Conservation (phyloP, 768 basidiomycete genomes). For the Suillus plorans region DNA sequence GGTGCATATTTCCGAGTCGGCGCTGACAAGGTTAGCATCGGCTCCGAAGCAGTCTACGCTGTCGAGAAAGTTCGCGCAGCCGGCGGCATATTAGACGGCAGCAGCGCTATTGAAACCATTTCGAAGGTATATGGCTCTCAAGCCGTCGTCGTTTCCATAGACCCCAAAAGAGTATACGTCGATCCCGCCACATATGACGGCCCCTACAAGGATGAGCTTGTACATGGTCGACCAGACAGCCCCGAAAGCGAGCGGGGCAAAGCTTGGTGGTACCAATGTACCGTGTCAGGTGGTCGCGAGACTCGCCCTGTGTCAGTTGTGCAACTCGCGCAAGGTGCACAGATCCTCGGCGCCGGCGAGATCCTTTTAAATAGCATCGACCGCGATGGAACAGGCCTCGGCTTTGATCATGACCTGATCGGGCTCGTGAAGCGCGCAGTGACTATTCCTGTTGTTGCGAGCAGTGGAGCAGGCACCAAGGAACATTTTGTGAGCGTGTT, state of each 20-base stretch:
- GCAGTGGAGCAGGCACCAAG: constrained; percentile 84
- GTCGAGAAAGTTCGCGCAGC: constrained; percentile 75
- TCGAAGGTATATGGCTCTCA: constrained; percentile 89
- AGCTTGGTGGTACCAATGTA: constrained; percentile 99
- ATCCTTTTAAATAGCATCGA: constrained; percentile 96
- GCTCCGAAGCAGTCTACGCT: constrained; percentile 92
- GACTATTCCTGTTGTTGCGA: constrained; percentile 90
- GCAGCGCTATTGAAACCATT: constrained; percentile 91
- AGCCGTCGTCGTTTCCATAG: constrained; percentile 96
- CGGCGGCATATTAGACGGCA: constrained; percentile 56
- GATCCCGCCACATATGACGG: constrained; percentile 63
- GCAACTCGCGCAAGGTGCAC: constrained; percentile 90
- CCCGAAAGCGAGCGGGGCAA: constrained; percentile 61
- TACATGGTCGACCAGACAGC: constrained; percentile 43
- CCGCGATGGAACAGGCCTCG: constrained; percentile 87
- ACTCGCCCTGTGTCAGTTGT: constrained; percentile 80
- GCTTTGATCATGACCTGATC: constrained; percentile 88
- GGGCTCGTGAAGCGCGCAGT: constrained; percentile 73
- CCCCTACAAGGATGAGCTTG: constrained; percentile 62
- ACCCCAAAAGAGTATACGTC: constrained; percentile 87
- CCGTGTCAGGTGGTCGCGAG: constrained; percentile 91
- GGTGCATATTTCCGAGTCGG: constrained; percentile 95
- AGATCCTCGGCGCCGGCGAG: constrained; percentile 90
- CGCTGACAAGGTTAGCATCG: constrained; percentile 98
- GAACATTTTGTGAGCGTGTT: constrained; percentile 92